Percentiles rank a stretch among this genome's conserved stretches.
These are phyloP conservation scores for Alternaria sp. DNA, from an alignment of 2,329 filamentous ascomycete species.

Conservation along the genomic window DNA sequence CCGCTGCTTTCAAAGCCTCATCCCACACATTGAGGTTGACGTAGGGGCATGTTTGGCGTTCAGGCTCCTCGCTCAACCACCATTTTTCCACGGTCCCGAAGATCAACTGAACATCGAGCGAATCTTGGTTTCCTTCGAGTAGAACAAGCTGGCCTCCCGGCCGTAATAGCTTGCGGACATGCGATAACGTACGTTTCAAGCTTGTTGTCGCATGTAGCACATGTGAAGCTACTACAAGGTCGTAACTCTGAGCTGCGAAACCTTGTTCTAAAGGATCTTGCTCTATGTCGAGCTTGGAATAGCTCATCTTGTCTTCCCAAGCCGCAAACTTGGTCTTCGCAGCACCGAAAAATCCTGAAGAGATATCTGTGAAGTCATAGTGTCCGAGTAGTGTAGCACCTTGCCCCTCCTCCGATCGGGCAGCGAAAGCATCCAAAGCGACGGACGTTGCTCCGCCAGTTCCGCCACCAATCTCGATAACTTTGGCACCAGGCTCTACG, in stretches of 20 bases:
- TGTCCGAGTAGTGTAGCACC: constrained; percentile 1
- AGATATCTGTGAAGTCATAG: constrained; percentile 4
- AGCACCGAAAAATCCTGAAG: constrained; percentile 4
- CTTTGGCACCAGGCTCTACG: constrained; percentile 1
- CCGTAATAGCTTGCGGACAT: constrained; percentile 1
- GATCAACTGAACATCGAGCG: neutral
- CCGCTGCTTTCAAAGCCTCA: neutral
- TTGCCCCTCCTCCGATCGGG: neutral
- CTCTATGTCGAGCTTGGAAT: constrained; percentile 3
- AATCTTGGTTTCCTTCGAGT: neutral
- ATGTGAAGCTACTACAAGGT: constrained; percentile 4
- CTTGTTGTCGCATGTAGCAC: constrained; percentile 5
- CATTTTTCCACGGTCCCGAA: neutral
- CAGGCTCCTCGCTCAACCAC: constrained; percentile 7
- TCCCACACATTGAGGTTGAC: neutral
- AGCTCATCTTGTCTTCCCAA: constrained; percentile 1
- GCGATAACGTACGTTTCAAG: neutral
- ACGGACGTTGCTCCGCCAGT: constrained; percentile 1
- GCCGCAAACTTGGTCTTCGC: neutral
- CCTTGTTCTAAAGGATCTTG: neutral
- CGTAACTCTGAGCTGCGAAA: constrained; percentile 1
- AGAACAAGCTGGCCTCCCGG: neutral
- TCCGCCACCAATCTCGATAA: constrained; percentile 12
- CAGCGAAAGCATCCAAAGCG: neutral
- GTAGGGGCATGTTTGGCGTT: constrained; percentile 1